Evolutionary conservation across 140 eudicot genomes (phyloP), one percentile per base, ranked within the genome.

Genomic region (Oenanthe javanica): DNA sequence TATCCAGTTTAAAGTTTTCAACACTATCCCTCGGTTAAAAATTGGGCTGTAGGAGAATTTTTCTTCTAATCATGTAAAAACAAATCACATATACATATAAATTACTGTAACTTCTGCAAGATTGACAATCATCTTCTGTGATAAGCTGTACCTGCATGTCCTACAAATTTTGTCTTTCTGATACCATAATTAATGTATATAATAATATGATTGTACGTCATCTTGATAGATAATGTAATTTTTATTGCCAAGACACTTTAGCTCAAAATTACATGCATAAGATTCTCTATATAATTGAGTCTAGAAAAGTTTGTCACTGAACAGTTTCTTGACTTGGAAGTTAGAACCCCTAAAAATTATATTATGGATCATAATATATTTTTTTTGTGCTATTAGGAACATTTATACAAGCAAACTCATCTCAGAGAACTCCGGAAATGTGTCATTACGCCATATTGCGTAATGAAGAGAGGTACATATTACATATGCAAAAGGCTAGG

Each of bases 131-230:
- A n/a, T 67, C 19, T 11, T 31, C 45, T 27, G 43, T 6, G 74
- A 69, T 31, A 38, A 69, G 74, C 47, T 69, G 74, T 69, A 31
- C 71, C 40, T 69, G 74, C 74, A 69, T 69, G 74, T 36, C 74
- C 74, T 69, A 38, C 74, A 69, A 36, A 27, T 14, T 69, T 69
- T 69, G 74, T 69, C 46, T 13, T 69, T 38, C 46, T 69, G 74
- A 69, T 31, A 16, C n/a, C 45, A 36, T 69, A 69, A 63, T 23
- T 38, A 63, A 25, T 63, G 40, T 9, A 63, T 63, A 23, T 63
- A 69, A 69, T 31, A 13, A 36, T 69, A 27, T 27, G 74, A 69
- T 4, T 69, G 47, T 69, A 67, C 74, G 31, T 27, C 46, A 25
- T 67, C 11, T 31, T 12, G 38, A 61, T n/a, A n/a, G 21, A 66